Conservation (phyloP, 2,329 filamentous ascomycete genomes). For the Fusarium sp. region DNA sequence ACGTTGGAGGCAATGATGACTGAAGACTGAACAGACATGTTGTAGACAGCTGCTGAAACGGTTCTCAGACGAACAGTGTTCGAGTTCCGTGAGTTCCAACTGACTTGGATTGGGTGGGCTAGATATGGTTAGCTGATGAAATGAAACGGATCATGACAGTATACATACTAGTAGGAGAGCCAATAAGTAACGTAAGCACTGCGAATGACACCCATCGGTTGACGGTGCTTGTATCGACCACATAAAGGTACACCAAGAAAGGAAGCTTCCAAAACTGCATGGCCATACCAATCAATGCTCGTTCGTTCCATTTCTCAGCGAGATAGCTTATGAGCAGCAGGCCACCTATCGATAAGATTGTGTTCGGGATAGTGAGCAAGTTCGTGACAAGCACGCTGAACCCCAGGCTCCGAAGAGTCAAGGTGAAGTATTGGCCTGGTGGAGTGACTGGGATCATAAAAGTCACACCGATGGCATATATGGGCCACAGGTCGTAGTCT, state of each 20-base stretch:
- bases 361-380: constrained; percentile 27
- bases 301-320: constrained; percentile 47
- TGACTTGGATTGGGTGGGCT: constrained; percentile 61
- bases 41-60: constrained; percentile 65
- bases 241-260: constrained; percentile 48
- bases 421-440: constrained; percentile 61
- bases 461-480: constrained; percentile 61
- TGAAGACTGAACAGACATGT: constrained; percentile 59
- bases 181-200: constrained; percentile 47
- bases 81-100: constrained; percentile 66
- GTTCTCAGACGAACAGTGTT: constrained; percentile 71
- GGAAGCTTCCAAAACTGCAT: constrained; percentile 51
- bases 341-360: constrained; percentile 23
- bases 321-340: constrained; percentile 46
- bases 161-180: constrained; percentile 46
- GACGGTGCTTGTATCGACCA: constrained; percentile 44
- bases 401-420: constrained; percentile 41
- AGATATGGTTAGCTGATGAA: constrained; percentile 1
- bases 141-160: not conserved
- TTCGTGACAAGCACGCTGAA: constrained; percentile 33
- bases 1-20: constrained; percentile 60
- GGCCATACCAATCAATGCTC: constrained; percentile 47
- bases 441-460: constrained; percentile 58
- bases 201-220: constrained; percentile 49
- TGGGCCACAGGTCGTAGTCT: constrained; percentile 67